Evolutionary conservation across 2,329 filamentous ascomycete species (phyloP).

Genomic region (Sporothrix humicola): DNA sequence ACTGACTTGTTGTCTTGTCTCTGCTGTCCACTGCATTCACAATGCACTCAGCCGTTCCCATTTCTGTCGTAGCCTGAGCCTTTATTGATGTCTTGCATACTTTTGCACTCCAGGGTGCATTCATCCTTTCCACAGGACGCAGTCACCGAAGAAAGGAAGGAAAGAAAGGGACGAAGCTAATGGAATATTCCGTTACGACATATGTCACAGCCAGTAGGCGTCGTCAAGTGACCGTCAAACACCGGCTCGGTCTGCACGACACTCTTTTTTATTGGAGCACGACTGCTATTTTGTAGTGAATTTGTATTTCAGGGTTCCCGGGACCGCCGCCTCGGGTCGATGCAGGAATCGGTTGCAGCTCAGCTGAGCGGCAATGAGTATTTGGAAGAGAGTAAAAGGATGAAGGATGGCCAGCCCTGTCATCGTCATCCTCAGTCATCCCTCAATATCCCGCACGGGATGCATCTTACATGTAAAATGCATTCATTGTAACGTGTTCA

Average conservation of each 20-base stretch:
- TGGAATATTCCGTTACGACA: no score
- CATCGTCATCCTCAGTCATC: background rate
- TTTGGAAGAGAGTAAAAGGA: background rate
- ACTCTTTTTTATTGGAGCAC: background rate
- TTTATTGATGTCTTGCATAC: conserved; percentile 3
- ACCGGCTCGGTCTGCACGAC: no score
- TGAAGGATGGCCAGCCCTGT: background rate
- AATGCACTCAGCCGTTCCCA: conserved; percentile 7
- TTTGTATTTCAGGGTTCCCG: background rate
- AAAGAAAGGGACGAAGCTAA: no score
- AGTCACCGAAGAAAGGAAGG: background rate
- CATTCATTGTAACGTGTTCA: background rate
- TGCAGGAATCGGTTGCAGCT: background rate
- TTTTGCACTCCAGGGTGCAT: background rate
- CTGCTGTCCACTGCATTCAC: background rate
- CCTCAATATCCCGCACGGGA: no score
- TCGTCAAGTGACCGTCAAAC: background rate
- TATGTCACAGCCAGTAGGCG: background rate
- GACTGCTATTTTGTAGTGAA: no score
- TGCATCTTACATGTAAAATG: no score
- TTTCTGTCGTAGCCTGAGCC: background rate
- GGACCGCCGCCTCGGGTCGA: conserved; percentile 18
- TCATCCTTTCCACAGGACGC: background rate
- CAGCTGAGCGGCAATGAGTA: background rate
- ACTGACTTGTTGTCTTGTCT: background rate